These are phyloP conservation scores for Penicillium waksmanii DNA, from an alignment of 495 filamentous ascomycete genomes.

Conservation along the genomic window DNA sequence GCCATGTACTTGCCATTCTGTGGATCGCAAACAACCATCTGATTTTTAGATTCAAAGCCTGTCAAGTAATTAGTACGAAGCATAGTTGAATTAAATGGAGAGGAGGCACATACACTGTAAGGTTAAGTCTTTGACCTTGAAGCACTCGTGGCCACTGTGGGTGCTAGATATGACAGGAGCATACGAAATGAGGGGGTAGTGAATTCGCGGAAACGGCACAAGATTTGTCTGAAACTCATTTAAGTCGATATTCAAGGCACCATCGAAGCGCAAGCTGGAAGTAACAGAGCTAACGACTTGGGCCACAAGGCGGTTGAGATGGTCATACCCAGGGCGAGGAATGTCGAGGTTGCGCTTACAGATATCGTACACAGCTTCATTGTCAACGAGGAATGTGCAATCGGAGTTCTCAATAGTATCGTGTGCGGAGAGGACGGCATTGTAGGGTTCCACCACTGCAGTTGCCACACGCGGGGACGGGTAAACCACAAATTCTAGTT, in stretches of 20 bases:
- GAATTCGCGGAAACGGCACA: conserved; percentile 89
- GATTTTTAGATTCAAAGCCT: conserved; percentile 92
- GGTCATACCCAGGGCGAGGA: conserved; percentile 81
- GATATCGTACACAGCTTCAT: conserved; percentile 92
- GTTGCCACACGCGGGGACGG: conserved; percentile 84
- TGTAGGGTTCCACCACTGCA: conserved; percentile 92
- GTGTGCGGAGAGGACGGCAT: conserved; percentile 87
- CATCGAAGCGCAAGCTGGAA: conserved; percentile 86
- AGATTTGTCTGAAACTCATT: conserved; percentile 96
- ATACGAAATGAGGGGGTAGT: conserved; percentile 89
- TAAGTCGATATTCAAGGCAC: conserved; percentile 87
- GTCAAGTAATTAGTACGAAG: conserved; percentile 9
- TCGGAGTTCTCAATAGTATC: conserved; percentile 93
- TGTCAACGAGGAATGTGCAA: conserved; percentile 91
- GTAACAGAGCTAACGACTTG: conserved; percentile 93
- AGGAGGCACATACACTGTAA: conserved; percentile 68
- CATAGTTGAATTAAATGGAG: neutral
- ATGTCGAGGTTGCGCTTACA: conserved; percentile 89
- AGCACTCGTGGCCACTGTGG: conserved; percentile 88
- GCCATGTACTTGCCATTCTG: conserved; percentile 96
- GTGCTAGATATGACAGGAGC: conserved; percentile 81
- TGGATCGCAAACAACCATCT: conserved; percentile 94
- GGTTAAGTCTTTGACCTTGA: conserved; percentile 85
- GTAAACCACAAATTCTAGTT: conserved; percentile 91
- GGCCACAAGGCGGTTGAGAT: conserved; percentile 87